A percentile compares a stretch with the other conserved stretches of the same genome.
These are phyloP conservation scores for Pyrenochaeta sp. DNA, from an alignment of 2,329 filamentous ascomycete genomes.

Conservation along the genomic window DNA sequence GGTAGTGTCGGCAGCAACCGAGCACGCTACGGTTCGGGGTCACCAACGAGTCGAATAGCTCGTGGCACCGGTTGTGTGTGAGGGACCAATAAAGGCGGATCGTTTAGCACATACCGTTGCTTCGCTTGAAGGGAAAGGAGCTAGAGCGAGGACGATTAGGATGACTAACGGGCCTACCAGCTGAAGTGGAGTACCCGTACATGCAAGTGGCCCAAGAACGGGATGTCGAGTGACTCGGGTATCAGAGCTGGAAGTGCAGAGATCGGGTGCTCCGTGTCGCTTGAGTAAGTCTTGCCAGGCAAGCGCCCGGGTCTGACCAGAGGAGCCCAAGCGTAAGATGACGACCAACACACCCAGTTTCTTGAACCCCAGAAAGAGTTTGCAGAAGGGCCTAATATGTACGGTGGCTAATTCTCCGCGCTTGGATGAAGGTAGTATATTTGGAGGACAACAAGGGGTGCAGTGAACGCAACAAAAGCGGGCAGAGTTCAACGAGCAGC, in stretches of 20 bases:
- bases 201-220: conserved; percentile 31
- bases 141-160: conserved; percentile 12
- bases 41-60: conserved; percentile 36
- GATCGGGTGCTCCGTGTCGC: conserved; percentile 37
- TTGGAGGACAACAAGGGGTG: conserved; percentile 27
- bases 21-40: conserved; percentile 35
- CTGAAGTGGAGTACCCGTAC: conserved; percentile 37
- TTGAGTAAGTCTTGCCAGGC: conserved; percentile 30
- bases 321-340: conserved; percentile 19
- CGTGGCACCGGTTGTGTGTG: conserved; percentile 13
- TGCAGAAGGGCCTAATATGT: conserved; percentile 20
- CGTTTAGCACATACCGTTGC: conserved; percentile 35
- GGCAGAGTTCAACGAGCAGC: conserved; percentile 24
- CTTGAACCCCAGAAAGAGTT: conserved; percentile 7
- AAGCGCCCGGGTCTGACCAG: conserved; percentile 19
- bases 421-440: conserved; percentile 25
- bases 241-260: conserved; percentile 29
- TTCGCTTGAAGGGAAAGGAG: conserved; percentile 23
- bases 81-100: conserved; percentile 35
- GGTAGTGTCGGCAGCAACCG: conserved; percentile 46
- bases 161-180: conserved; percentile 33
- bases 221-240: conserved; percentile 28
- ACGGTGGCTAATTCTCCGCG: conserved; percentile 25
- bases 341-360: conserved; percentile 11
- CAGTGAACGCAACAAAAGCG: conserved; percentile 22